Evolutionary conservation across 805 yeast species (phyloP).

Genomic region (Candida endomychidarum): DNA sequence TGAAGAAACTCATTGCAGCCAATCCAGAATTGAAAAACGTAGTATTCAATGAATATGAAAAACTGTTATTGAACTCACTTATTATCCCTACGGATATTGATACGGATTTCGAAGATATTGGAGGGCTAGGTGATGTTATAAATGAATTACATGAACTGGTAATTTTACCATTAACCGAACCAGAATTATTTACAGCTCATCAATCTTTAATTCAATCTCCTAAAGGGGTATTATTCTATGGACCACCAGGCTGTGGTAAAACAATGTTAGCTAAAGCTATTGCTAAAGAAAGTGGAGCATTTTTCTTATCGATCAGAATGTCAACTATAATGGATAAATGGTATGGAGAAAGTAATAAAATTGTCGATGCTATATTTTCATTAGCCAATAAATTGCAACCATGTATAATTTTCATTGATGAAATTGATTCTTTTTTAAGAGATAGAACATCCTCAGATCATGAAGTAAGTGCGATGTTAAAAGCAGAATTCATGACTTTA

Average conservation of each 20-base stretch:
- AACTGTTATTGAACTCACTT: constrained; percentile 70
- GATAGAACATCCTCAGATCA: constrained; percentile 84
- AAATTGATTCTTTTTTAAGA: constrained; percentile 89
- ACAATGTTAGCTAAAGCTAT: constrained; percentile 96
- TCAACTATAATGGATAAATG: constrained; percentile 94
- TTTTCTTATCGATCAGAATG: constrained; percentile 87
- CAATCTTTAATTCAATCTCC: constrained; percentile 80
- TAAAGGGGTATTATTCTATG: constrained; percentile 90
- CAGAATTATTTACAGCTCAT: constrained; percentile 70
- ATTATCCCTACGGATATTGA: constrained; percentile 82
- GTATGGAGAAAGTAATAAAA: constrained; percentile 95
- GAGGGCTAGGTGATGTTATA: constrained; percentile 80
- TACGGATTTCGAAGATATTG: constrained; percentile 77
- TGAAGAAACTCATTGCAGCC: constrained; percentile 36
- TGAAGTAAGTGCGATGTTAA: constrained; percentile 91
- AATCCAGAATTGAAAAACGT: constrained; percentile 59
- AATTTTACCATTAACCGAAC: constrained; percentile 75
- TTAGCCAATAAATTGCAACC: constrained; percentile 89
- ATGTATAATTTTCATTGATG: constrained; percentile 93
- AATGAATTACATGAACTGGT: constrained; percentile 88
- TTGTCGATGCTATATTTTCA: constrained; percentile 89
- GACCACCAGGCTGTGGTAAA: constrained; percentile 98
- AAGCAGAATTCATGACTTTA: constrained; percentile 95
- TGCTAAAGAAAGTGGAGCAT: constrained; percentile 89
- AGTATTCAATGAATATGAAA: constrained; percentile 71